Evolutionary conservation across 116 monocot species (phyloP), one percentile per base, ranked within the genome.

Genomic region (Papilionanthe hybrid): DNA sequence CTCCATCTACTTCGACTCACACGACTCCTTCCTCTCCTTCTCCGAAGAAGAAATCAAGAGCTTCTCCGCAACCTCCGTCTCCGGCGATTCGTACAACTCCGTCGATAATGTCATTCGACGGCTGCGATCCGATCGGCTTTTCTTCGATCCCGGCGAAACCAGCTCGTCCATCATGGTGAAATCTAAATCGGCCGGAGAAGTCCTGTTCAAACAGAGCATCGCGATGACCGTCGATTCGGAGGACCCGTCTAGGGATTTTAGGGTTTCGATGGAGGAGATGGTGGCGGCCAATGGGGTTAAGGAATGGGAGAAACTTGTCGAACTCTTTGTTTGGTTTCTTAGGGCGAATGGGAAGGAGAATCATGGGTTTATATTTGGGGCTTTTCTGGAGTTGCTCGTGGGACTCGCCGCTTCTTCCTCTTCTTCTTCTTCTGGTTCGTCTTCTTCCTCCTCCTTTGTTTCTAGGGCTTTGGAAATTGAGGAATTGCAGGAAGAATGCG

Each of bases 191-290:
- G 3, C 25, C 13, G 28, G 6, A 2, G 53, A 41, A 17, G 37
- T 37, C 37, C 69, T 32, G 69, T 84, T 82, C 77, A 23, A 55
- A 28, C 78, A 77, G 11, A 79, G 79, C 22, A 50, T 82, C 15
- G 87, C 85, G 44, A 45, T 87, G 48, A 85, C 80, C 1, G 28
- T 90, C 53, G 83, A 87, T 12, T 87, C 87, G 7, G 60, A 58
- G 69, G 87, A 90, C 65, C 90, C 87, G 12, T 85, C 78, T 77
- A 19, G 69, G 23, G 90, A 90, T 57, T 90, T 90, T 76, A 66
- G 78, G 75, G 56, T 32, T 57, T 90, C 90, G 57, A 90, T 90
- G 90, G 90, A 81, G 80, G 90, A 87, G 83, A 81, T 90, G 90
- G 87, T 85, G 81, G n/a, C 56, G 81, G 83, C 87, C 30, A 82